Evolutionary conservation across 371 early-diverging fungal species (phyloP).

Genomic region (Apophysomyces elegans): DNA sequence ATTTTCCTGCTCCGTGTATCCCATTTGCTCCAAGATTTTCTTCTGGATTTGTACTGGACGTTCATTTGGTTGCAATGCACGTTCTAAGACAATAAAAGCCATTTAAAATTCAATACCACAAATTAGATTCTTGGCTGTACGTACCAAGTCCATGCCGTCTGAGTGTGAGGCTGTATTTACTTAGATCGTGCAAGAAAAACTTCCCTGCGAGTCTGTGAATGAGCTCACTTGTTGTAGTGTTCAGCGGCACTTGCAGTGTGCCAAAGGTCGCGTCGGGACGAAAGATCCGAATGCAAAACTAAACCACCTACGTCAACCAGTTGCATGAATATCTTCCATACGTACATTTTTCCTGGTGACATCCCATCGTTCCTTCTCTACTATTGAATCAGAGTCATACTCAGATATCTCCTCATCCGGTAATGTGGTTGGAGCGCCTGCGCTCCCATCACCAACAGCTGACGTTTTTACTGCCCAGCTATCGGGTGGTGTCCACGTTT

Average conservation of each 20-base stretch:
- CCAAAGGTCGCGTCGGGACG: constrained; percentile 75
- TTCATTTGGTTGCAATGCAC: constrained; percentile 67
- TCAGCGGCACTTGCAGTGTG: constrained; percentile 72
- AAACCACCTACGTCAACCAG: not conserved
- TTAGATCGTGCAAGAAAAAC: constrained; percentile 74
- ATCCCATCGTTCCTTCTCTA: constrained; percentile 42
- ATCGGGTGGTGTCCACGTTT: constrained; percentile 73
- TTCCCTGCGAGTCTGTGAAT: constrained; percentile 74
- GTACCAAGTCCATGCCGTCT: constrained; percentile 63
- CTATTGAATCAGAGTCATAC: constrained; percentile 48
- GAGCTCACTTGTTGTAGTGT: constrained; percentile 72
- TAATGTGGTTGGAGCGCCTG: constrained; percentile 11
- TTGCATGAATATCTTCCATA: not conserved
- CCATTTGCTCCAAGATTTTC: constrained; percentile 71
- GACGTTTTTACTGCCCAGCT: constrained; percentile 70
- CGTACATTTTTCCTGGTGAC: constrained; percentile 41
- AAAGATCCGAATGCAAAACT: constrained; percentile 66
- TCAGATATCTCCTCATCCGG: constrained; percentile 45
- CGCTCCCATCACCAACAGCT: constrained; percentile 9
- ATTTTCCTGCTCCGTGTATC: constrained; percentile 79
- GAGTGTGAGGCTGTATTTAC: constrained; percentile 72
- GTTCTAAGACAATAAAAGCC: constrained; percentile 42
- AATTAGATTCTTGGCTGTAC: not conserved
- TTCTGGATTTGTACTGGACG: constrained; percentile 76
- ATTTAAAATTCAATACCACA: not conserved